Base-by-base conservation (phyloP, 495 filamentous ascomycete species). In the Neurospora intermedia region DNA sequence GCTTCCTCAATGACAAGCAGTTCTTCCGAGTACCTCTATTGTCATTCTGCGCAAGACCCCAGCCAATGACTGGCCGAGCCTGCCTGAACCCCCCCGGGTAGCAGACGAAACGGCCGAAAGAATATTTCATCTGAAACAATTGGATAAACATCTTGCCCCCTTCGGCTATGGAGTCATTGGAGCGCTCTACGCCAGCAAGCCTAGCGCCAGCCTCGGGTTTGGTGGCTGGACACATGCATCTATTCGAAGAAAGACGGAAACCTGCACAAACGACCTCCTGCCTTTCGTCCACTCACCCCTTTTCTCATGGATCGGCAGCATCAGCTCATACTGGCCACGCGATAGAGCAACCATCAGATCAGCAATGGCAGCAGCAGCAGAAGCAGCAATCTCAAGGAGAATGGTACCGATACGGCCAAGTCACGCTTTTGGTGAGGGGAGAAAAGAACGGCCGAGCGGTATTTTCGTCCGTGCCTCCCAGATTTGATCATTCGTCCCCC, bases 251-350 rank as follows among this genome's bases (percentile, higher is more conserved):
- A 66, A 75, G 78, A 80, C 80, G 80, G 80, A 74, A 81, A 78
- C 75, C 75, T 81, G 80, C 80, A 81, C 80, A 80, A 81, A 78
- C 75, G 78, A 80, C 75, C 70, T 77, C 75, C 70, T 69, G 69
- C 31, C 78, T 41, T 77, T 77, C 74, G 69, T 70, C 76, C 72
- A 74, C 45, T 73, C 75, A 74, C 72, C 69, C 39, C 71, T 46
- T 70, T 31, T 39, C 69, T 72, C 73, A 69, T 74, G 74, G 73
- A 54, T 74, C 62, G 71, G 74, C 69, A 69, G 62, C 40, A 77
- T 73, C 73, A 76, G 72, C 66, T 75, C 75, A 78, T 80, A 76
- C 76, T 77, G 73, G 72, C 69, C 73, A 74, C 77, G 79, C 77
- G 75, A 62, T 70, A 66, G 46, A 74, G 76, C 73, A 77, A 81